Evolutionary conservation across 495 filamentous ascomycete species (phyloP).

Genomic region (Platismatia glauca): DNA sequence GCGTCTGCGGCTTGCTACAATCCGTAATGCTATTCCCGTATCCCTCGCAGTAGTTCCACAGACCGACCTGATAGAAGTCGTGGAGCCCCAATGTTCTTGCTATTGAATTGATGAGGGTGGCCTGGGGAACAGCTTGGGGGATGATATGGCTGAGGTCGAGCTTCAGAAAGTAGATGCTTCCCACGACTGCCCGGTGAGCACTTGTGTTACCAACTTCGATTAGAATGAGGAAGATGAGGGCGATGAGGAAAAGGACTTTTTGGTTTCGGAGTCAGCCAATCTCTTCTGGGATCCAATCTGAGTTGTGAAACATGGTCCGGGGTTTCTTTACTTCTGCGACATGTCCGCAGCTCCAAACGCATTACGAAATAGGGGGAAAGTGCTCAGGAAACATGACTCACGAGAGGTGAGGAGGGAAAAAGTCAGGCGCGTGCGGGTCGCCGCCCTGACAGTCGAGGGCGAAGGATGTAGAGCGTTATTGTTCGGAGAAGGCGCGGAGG

Average conservation of each 20-base stretch:
- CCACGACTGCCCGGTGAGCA: slow-evolving; percentile 47
- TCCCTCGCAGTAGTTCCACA: slow-evolving; percentile 88
- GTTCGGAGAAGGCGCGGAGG: not conserved
- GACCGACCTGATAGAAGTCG: slow-evolving; percentile 87
- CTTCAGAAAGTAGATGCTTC: slow-evolving; percentile 69
- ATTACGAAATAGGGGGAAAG: no score
- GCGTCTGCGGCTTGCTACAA: slow-evolving; percentile 56
- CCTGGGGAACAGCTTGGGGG: slow-evolving; percentile 64
- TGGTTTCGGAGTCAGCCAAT: no score
- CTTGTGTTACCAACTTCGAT: slow-evolving; percentile 64
- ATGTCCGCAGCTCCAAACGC: no score
- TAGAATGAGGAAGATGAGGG: slow-evolving; percentile 67
- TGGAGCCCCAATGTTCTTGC: slow-evolving; percentile 82
- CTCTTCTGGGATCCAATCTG: no score
- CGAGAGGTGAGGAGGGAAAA: slow-evolving; percentile 51
- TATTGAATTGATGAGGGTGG: slow-evolving; percentile 71
- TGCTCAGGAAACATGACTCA: no score
- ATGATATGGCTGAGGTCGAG: slow-evolving; percentile 80
- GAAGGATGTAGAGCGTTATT: slow-evolving; percentile 17
- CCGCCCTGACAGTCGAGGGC: slow-evolving; percentile 35
- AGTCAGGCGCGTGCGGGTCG: slow-evolving; percentile 46
- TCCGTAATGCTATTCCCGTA: slow-evolving; percentile 63
- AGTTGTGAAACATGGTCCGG: no score
- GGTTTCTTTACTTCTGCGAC: no score
- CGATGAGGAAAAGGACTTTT: slow-evolving; percentile 64